Evolutionary conservation across 129 eudicot species (phyloP).

Genomic region (Pittosporum tobira): DNA sequence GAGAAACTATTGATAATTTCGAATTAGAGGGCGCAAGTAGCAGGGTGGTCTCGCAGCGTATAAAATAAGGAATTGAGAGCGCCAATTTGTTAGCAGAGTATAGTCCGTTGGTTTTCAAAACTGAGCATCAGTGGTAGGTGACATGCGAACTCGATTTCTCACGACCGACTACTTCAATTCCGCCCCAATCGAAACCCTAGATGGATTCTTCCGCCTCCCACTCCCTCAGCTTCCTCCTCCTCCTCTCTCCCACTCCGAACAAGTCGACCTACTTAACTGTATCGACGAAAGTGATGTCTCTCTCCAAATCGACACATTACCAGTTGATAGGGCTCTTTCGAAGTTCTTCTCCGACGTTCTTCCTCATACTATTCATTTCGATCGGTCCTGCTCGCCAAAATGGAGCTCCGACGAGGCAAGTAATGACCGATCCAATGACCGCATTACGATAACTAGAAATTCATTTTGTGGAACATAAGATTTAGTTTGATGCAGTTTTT

Average conservation of each 20-base stretch:
- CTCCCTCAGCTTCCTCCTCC: conserved; percentile 47
- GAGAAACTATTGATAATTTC: too few species aligned
- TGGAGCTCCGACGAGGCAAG: conserved; percentile 29
- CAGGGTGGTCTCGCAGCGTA: too few species aligned
- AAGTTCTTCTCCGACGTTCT: conserved; percentile 61
- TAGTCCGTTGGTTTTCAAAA: conserved; percentile 12
- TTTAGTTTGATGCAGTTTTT: background rate
- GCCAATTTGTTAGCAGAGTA: background rate
- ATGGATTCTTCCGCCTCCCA: conserved; percentile 54
- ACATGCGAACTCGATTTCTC: conserved; percentile 83
- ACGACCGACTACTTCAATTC: conserved; percentile 35
- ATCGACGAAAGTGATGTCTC: conserved; percentile 36
- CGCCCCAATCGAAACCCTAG: conserved; percentile 42
- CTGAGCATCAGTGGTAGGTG: background rate
- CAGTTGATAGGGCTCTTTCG: conserved; percentile 42
- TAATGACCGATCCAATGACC: background rate
- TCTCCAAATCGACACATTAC: conserved; percentile 31
- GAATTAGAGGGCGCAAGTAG: too few species aligned
- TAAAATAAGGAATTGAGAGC: background rate
- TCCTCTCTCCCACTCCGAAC: conserved; percentile 12
- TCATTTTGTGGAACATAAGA: background rate
- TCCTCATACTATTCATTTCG: conserved; percentile 37
- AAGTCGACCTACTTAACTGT: conserved; percentile 13
- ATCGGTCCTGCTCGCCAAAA: background rate
- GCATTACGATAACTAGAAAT: background rate